Conservation (phyloP, 192 early-diverging fungal species). For the Coemansia sp. region DNA sequence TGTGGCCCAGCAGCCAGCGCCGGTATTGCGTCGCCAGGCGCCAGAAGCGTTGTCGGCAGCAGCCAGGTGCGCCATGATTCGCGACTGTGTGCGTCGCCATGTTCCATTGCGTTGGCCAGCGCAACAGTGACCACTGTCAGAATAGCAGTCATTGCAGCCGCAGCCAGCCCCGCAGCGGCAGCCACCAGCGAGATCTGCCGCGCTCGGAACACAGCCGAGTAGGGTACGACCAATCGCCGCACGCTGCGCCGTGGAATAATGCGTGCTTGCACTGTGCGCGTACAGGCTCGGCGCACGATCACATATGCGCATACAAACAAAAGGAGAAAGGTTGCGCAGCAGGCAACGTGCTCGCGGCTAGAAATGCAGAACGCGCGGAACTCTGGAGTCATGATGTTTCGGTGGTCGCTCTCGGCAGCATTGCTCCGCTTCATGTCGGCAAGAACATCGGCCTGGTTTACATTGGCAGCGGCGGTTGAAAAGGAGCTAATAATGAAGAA, state of each 20-base stretch:
- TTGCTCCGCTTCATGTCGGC: slow-evolving; percentile 50
- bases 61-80: slow-evolving; percentile 50
- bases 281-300: slow-evolving; percentile 31
- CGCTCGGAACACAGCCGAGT: slow-evolving; percentile 36
- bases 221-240: slow-evolving; percentile 25
- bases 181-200: slow-evolving; percentile 40
- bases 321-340: slow-evolving; percentile 28
- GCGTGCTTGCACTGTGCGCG: neutral
- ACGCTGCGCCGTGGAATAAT: neutral
- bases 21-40: slow-evolving; percentile 20
- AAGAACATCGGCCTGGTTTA: slow-evolving; percentile 22
- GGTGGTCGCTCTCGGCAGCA: slow-evolving; percentile 48
- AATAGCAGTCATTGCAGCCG: slow-evolving; percentile 33
- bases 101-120: slow-evolving; percentile 51
- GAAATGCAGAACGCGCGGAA: slow-evolving; percentile 44
- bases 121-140: slow-evolving; percentile 36
- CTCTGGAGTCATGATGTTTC: slow-evolving; percentile 53
- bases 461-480: neutral
- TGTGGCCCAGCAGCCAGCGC: slow-evolving; percentile 21
- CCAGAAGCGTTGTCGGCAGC: slow-evolving; percentile 40
- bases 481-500: neutral
- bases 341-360: slow-evolving; percentile 45
- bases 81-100: slow-evolving; percentile 24
- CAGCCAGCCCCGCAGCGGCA: slow-evolving; percentile 33
- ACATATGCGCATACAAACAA: slow-evolving; percentile 38